Conservation (phyloP, 345 rosid genomes). For the Leavenworthia alabamica region DNA sequence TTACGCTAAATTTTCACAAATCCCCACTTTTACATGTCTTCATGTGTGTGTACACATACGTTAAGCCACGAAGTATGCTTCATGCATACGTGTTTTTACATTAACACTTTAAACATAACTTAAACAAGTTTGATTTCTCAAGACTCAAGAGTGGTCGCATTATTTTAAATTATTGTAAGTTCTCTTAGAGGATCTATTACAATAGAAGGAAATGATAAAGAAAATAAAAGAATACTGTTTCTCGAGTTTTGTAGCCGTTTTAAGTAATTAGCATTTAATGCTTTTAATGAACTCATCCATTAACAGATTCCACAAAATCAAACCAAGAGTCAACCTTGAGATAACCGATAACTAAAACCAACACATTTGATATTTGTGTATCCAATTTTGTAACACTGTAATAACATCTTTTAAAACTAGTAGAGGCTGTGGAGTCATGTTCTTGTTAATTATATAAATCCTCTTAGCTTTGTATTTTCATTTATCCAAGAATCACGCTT, state of each 20-base stretch:
- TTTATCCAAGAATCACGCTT: slow-evolving; percentile 32
- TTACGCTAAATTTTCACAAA: slow-evolving; percentile 94
- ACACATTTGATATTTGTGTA: no score
- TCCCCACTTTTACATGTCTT: slow-evolving; percentile 40
- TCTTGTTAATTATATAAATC: neutral
- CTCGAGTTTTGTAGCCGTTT: neutral
- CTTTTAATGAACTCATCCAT: neutral
- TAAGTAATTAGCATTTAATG: neutral
- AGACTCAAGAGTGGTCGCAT: neutral
- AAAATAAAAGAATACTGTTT: neutral
- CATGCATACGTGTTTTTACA: neutral
- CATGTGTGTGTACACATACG: neutral
- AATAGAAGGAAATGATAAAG: neutral
- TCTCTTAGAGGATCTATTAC: neutral
- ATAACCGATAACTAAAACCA: no score
- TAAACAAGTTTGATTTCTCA: neutral
- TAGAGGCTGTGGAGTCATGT: no score
- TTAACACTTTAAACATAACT: no score
- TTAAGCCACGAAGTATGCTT: neutral
- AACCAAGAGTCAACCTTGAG: neutral
- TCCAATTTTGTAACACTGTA: neutral
- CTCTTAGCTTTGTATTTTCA: slow-evolving; percentile 1
- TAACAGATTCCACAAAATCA: neutral
- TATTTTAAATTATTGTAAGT: neutral
- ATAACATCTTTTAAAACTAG: neutral